A percentile compares a stretch with the other conserved stretches of the same genome.
phyloP scores from a whole-genome alignment of 2,329 filamentous ascomycete genomes.

The Aureobasidium sp. region DNA sequence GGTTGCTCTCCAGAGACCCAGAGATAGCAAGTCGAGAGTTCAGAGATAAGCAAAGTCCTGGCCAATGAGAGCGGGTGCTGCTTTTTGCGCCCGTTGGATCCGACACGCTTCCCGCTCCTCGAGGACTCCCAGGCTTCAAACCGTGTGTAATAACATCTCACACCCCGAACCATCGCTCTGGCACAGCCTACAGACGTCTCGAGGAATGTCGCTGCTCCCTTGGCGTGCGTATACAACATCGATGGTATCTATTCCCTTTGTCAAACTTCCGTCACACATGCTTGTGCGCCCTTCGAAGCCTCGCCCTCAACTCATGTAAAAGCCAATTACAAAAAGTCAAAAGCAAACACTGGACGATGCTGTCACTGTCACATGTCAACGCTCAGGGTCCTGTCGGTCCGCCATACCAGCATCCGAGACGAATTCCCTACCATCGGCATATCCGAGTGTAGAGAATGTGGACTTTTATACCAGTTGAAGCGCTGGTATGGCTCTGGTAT shows the following conservation, averaged over 20 bases:
- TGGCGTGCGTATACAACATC: not conserved
- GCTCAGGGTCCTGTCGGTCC: not conserved
- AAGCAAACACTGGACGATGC: not conserved
- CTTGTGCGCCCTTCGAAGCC: not conserved
- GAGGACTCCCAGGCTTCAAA: not conserved
- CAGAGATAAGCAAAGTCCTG: slow-evolving; percentile 9
- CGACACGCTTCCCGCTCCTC: slow-evolving; percentile 4
- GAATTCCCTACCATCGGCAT: not conserved
- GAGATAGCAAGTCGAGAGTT: slow-evolving; percentile 5
- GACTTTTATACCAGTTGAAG: not conserved
- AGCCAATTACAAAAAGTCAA: not conserved
- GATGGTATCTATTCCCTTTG: not conserved
- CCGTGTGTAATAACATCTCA: slow-evolving; percentile 12
- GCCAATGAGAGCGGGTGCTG: not conserved
- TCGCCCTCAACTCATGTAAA: not conserved
- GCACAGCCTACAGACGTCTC: not conserved
- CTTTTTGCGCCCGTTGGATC: slow-evolving; percentile 5
- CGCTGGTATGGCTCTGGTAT: too few species aligned
- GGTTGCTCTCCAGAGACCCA: not conserved
- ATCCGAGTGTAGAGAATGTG: not conserved
- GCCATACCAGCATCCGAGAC: not conserved
- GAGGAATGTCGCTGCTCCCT: slow-evolving; percentile 2
- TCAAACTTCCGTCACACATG: not conserved
- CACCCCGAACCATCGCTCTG: not conserved
- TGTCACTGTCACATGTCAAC: slow-evolving; percentile 12